phyloP scores from a whole-genome alignment of 2,329 filamentous ascomycete species.

The Neodidymelliopsis sp. region DNA sequence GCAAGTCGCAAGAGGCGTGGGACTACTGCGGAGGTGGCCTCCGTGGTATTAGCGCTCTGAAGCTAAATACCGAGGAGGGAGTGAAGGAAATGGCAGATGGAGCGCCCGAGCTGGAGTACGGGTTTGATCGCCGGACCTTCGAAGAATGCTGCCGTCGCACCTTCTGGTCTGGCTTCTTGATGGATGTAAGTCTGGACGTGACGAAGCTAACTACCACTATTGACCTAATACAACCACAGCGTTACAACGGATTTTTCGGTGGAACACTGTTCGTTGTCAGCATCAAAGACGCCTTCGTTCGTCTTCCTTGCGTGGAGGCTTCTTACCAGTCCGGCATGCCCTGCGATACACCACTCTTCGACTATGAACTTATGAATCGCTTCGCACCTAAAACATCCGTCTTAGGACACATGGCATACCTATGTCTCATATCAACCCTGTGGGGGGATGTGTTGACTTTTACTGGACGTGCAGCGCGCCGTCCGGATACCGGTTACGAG shows the following conservation, averaged over 20 bases:
- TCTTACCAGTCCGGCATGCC: constrained; percentile 68
- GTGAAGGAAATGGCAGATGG: constrained; percentile 54
- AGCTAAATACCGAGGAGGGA: constrained; percentile 69
- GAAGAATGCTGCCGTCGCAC: constrained; percentile 73
- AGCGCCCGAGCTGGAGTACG: constrained; percentile 61
- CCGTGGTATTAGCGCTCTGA: constrained; percentile 65
- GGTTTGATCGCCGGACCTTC: constrained; percentile 64
- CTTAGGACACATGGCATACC: constrained; percentile 63
- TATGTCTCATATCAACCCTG: constrained; percentile 69
- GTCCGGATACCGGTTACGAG: constrained; percentile 53
- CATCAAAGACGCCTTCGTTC: constrained; percentile 70
- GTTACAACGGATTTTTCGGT: constrained; percentile 66
- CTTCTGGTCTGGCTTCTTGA: constrained; percentile 74
- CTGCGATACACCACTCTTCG: constrained; percentile 67
- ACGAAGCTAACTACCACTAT: constrained; percentile 40
- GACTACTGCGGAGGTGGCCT: constrained; percentile 70
- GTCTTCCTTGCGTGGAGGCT: constrained; percentile 68
- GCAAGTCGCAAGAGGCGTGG: constrained; percentile 66
- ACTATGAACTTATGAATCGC: constrained; percentile 58
- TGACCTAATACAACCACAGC: constrained; percentile 50
- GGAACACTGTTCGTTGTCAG: constrained; percentile 63
- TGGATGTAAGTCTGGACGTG: constrained; percentile 63
- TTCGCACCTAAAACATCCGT: constrained; percentile 42
- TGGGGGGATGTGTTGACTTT: constrained; percentile 71
- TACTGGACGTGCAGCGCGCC: constrained; percentile 62